Base-by-base conservation (phyloP, 495 filamentous ascomycete genomes). In the Aspergillus sclerotioniger region DNA sequence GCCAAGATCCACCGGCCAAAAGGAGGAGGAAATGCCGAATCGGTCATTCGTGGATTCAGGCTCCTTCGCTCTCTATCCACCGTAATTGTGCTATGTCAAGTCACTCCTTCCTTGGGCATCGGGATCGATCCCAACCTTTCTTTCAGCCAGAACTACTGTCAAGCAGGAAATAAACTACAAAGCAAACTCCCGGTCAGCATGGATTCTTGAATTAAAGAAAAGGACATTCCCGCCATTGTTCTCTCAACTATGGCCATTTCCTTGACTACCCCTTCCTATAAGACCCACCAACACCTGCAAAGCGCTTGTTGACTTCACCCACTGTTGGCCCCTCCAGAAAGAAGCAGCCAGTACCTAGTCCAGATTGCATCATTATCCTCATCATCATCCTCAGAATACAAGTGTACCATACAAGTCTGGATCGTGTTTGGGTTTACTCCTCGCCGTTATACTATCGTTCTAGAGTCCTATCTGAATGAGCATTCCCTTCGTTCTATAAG, bases 71-170 rank as follows among this genome's bases (percentile, higher is more conserved):
- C 13, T 13, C n/a, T 13, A 41, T 41, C 37, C 13, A 15, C 6
- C 5, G 5, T 41, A 2, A 41, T 41, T 12, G 9, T 41, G 37
- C 13, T 41, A 13, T n/a, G 37, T n/a, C 37, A 12, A n/a, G 8
- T 41, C 37, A 41, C 37, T 41, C 37, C n/a, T 41, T 41, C 37
- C n/a, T 41, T 41, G 37, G 37, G 37, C 37, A 41, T 41, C 37
- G n/a, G 37, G 37, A 13, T 41, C 37, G 37, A 13, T 41, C 37
- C n/a, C 25, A 6, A n/a, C 37, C 13, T 13, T 41, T n/a, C 13
- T 41, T 41, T n/a, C 5, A 15, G 12, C n/a, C 10, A 41, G 5
- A n/a, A 13, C 6, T n/a, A 6, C 37, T 15, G 25, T 3, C 25
- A 25, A 25, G 5, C 25, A 25, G 5, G 5, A 2, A 25, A 25